Evolutionary conservation across 2,329 filamentous ascomycete genomes (phyloP).

Genomic region (Venturia effusa): DNA sequence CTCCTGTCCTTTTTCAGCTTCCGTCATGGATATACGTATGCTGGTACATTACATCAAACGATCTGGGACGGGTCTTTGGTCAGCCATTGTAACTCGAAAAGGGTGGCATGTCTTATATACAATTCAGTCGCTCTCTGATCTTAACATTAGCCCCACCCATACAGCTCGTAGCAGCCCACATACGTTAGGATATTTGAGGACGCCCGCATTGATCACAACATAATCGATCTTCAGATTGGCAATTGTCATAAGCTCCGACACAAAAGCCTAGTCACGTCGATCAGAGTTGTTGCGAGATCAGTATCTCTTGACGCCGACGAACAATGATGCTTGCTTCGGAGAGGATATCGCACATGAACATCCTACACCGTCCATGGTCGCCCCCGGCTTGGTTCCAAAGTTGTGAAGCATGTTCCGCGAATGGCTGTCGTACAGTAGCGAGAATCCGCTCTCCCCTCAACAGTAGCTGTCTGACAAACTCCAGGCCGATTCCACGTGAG

Average conservation of each 20-base stretch:
- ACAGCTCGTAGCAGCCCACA: constrained; percentile 16
- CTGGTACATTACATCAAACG: constrained; percentile 8
- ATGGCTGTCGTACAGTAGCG: constrained; percentile 34
- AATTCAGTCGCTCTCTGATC: constrained; percentile 40
- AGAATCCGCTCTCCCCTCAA: constrained; percentile 37
- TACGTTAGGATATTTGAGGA: constrained; percentile 47
- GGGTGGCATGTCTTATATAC: constrained; percentile 29
- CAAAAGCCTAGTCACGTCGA: constrained; percentile 28
- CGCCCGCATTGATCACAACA: constrained; percentile 46
- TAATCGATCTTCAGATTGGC: constrained; percentile 39
- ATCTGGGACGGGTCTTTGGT: neutral
- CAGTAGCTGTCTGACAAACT: constrained; percentile 42
- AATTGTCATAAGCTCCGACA: constrained; percentile 27
- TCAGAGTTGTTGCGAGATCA: constrained; percentile 17
- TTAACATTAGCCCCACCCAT: constrained; percentile 14
- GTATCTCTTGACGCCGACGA: constrained; percentile 14
- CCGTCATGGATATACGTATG: neutral
- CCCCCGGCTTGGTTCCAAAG: constrained; percentile 31
- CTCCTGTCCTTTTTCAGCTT: constrained; percentile 37
- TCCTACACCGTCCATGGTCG: constrained; percentile 35
- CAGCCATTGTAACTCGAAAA: neutral
- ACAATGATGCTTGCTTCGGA: constrained; percentile 41
- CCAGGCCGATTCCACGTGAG: constrained; percentile 39
- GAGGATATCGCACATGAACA: constrained; percentile 43
- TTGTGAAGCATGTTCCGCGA: neutral